Evolutionary conservation across 495 filamentous ascomycete species (phyloP), one percentile per base, ranked within the genome.

Genomic region (Tuber borchii): DNA sequence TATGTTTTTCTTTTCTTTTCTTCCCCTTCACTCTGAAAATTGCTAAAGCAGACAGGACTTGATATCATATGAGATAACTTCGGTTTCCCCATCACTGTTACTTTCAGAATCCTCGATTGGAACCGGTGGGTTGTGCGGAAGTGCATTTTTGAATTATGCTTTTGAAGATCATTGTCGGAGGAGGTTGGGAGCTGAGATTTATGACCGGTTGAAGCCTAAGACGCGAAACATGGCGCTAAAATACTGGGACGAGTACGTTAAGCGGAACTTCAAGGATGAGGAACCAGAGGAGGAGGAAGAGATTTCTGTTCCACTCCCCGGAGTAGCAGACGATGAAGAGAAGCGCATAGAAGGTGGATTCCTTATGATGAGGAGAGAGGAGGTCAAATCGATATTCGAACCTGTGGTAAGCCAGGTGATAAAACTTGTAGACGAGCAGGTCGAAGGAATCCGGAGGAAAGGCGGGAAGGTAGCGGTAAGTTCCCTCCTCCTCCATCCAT

Each of bases 291-390:
- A 92, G 75, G 88, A 91, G 74, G 85, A 87, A 71, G 91, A 93
- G 80, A 87, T 93, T 77, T 91, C 91, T 68, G 86, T 93, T 0
- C 91, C 91, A 3, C 91, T 93, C 79, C 91, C 91, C 0, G 91
- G 91, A 22, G 84, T 92, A 3, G 88, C 91, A 0, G 91, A 93
- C 78, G 90, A 91, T 75, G 88, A 90, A 74, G 86, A 86, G 39
- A 86, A 86, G 44, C 86, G 88, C 7, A 83, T 91, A 20, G 88
- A 90, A 73, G 88, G 86, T 14, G 90, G 90, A 10, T 91, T 90
- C 82, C 80, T 91, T 45, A 86, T 90, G 46, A 86, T 91, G 85
- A 87, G 86, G 8, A 87, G 88, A 6, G 85, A 86, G 14, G 86
- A 91, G 73, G 85, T 91, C 79, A 89, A 87, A 72, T 86, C 86